Percentiles rank a stretch among this genome's conserved stretches.
Evolutionary conservation across 306 rosid genomes (phyloP).

Genomic region (Lathyrus oleraceus): DNA sequence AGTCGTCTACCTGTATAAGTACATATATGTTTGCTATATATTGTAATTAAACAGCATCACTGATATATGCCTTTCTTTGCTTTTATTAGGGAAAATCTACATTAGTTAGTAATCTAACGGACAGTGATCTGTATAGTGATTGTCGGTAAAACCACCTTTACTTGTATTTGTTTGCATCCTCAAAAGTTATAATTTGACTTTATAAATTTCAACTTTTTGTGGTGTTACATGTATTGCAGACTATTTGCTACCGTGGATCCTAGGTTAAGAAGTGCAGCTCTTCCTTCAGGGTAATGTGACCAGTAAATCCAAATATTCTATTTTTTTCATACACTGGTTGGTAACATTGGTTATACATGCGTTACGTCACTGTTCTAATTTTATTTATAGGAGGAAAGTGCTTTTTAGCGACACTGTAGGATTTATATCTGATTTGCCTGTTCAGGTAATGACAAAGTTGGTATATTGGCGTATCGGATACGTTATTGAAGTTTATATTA

Average conservation of each 20-base stretch:
- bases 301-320: conserved; percentile 26
- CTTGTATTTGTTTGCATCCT: conserved; percentile 15
- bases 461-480: no score
- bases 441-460: conserved; percentile 74
- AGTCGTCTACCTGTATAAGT: conserved; percentile 33
- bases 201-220: background rate
- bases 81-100: conserved; percentile 86
- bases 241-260: conserved; percentile 96
- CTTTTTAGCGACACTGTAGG: conserved; percentile 88
- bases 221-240: conserved; percentile 47
- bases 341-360: background rate
- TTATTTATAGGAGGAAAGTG: conserved; percentile 69
- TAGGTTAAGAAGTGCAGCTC: conserved; percentile 70
- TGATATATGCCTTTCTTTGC: conserved; percentile 27
- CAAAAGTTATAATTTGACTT: background rate
- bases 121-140: conserved; percentile 79
- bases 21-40: background rate
- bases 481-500: no score
- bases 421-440: conserved; percentile 92
- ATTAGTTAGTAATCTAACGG: conserved; percentile 70
- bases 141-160: conserved; percentile 58
- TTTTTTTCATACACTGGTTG: conserved; percentile 1
- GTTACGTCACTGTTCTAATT: conserved; percentile 18
- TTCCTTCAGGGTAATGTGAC: conserved; percentile 86
- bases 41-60: conserved; percentile 21